Evolutionary conservation across 805 yeast genomes (phyloP).

Genomic region (Saccharomycopsis javanensis): DNA sequence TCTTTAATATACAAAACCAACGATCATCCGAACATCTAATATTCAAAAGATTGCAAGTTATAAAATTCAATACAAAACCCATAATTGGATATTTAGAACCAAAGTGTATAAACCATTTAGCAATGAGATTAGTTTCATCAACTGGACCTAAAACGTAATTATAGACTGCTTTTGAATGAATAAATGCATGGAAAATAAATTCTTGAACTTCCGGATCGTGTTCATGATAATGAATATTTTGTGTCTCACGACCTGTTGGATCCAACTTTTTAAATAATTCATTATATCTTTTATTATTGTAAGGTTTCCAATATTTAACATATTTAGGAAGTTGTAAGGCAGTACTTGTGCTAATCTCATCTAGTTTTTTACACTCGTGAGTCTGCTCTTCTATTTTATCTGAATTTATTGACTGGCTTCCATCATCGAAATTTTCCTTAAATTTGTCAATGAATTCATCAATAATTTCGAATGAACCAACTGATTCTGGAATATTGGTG

Average conservation of each 20-base stretch:
- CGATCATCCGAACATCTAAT: conserved; percentile 1
- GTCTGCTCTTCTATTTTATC: background rate
- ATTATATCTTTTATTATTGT: background rate
- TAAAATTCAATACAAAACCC: background rate
- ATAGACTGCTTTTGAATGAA: background rate
- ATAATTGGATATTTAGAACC: background rate
- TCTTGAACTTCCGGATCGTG: conserved; percentile 4
- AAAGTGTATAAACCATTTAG: background rate
- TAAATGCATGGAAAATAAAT: background rate
- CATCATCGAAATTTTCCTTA: background rate
- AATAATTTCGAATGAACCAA: conserved; percentile 3
- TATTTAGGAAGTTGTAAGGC: background rate
- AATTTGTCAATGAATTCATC: conserved; percentile 5
- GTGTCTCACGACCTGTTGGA: background rate
- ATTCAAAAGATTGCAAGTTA: background rate
- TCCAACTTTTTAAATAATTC: conserved; percentile 1
- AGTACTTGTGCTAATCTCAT: background rate
- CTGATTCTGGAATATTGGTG: background rate
- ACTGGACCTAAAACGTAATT: conserved; percentile 1
- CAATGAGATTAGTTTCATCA: background rate
- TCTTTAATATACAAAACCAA: conserved; percentile 1
- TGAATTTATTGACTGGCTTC: background rate
- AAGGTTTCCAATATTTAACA: conserved; percentile 1
- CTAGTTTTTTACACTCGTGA: conserved; percentile 1
- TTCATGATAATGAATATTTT: conserved; percentile 1